These are phyloP conservation scores for Orbilia blumenaviensis DNA, from an alignment of 2,329 filamentous ascomycete genomes.

Conservation along the genomic window DNA sequence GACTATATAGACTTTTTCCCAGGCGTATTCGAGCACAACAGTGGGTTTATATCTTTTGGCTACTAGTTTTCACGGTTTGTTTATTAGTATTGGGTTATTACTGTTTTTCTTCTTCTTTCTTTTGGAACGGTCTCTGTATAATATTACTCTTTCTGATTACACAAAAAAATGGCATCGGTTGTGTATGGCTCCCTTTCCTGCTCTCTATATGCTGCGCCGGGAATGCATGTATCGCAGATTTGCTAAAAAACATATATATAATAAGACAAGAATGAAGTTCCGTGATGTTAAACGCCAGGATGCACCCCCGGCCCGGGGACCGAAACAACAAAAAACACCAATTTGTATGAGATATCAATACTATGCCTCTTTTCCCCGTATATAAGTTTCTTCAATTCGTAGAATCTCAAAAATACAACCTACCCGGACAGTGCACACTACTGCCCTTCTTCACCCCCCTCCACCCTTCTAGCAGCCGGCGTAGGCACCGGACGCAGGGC, in stretches of 20 bases:
- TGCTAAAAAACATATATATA: not conserved
- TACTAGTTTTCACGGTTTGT: no score
- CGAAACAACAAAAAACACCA: not conserved
- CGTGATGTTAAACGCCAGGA: not conserved
- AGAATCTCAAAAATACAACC: no score
- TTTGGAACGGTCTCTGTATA: not conserved
- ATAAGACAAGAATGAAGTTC: not conserved
- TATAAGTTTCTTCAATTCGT: no score
- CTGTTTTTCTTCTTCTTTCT: not conserved
- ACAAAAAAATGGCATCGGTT: not conserved
- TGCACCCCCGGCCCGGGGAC: not conserved
- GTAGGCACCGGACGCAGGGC: conserved; percentile 69
- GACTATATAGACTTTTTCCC: not conserved
- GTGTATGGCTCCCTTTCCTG: not conserved
- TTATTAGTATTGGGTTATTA: no score
- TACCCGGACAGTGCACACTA: no score
- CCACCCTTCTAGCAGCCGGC: not conserved
- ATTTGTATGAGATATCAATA: not conserved
- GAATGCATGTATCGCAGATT: not conserved
- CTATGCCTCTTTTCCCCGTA: no score
- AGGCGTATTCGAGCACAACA: not conserved
- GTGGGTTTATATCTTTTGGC: not conserved
- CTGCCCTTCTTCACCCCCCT: not conserved
- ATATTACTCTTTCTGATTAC: not conserved
- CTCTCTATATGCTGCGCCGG: conserved; percentile 5